These are phyloP conservation scores for Martiniozyma abietophila DNA, from an alignment of 805 yeast genomes.

Conservation along the genomic window DNA sequence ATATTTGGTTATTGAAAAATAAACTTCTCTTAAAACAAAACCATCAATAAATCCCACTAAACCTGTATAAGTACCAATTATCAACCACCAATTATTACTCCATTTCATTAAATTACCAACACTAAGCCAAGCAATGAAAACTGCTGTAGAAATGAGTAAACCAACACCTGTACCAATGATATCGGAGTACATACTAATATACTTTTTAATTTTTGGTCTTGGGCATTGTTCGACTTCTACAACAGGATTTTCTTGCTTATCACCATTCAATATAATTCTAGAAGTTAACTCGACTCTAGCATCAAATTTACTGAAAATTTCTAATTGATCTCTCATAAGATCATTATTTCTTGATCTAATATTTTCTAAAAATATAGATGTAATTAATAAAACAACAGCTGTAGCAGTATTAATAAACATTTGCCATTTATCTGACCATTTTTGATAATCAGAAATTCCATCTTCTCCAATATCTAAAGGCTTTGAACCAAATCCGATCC, in stretches of 20 bases:
- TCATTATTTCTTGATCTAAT: slow-evolving; percentile 30
- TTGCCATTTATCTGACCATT: slow-evolving; percentile 31
- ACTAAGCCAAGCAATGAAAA: slow-evolving; percentile 29
- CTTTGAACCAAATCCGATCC: slow-evolving; percentile 31
- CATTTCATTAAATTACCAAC: slow-evolving; percentile 30
- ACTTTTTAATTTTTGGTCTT: slow-evolving; percentile 10
- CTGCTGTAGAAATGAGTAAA: slow-evolving; percentile 25
- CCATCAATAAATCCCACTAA: slow-evolving; percentile 36
- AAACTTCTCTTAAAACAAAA: slow-evolving; percentile 32
- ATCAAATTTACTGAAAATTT: slow-evolving; percentile 21
- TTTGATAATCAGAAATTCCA: slow-evolving; percentile 11
- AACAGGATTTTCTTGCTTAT: slow-evolving; percentile 17
- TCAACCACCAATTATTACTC: slow-evolving; percentile 35
- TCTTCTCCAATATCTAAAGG: slow-evolving; percentile 11
- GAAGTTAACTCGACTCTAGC: slow-evolving; percentile 20
- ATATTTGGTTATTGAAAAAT: slow-evolving; percentile 20
- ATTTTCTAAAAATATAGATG: slow-evolving; percentile 31
- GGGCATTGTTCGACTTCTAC: slow-evolving; percentile 22
- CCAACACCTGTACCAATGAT: slow-evolving; percentile 36
- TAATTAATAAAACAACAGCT: slow-evolving; percentile 28
- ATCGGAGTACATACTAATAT: slow-evolving; percentile 29
- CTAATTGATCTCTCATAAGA: slow-evolving; percentile 18
- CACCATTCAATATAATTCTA: slow-evolving; percentile 1
- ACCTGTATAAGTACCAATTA: slow-evolving; percentile 39
- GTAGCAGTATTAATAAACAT: slow-evolving; percentile 34